Evolutionary conservation across 2,329 filamentous ascomycete genomes (phyloP), one percentile per base, ranked within the genome.

Genomic region (Pseudogymnoascus pannorum): DNA sequence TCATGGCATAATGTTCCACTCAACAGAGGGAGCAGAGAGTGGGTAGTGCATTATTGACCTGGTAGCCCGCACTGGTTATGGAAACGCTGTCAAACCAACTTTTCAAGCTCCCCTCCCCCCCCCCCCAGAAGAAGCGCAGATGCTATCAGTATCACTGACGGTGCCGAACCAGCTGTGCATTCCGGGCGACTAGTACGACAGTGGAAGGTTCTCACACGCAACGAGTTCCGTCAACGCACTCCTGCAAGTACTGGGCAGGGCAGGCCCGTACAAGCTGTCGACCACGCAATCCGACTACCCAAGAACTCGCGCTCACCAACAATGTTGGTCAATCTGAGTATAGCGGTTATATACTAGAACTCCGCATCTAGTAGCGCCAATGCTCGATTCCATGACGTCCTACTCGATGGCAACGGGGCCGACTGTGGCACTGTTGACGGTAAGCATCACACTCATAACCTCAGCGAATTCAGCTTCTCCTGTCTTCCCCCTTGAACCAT

Each of bases 351-450:
- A n/a, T n/a, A n/a, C n/a, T n/a, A n/a, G n/a, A n/a, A n/a, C n/a
- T n/a, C n/a, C n/a, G n/a, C n/a, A n/a, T n/a, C 76, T 81, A 0
- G 70, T 72, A 5, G 75, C 74, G 11, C 75, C 77, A 44, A 70
- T 68, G 2, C 72, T 73, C 6, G 70, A 73, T 2, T 72, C 8
- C n/a, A 69, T 73, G 2, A 9, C 73, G 68, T 88, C 88, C 78
- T 82, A 87, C 64, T 88, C 76, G 60, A 88, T 78, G 8, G 88
- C 71, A 2, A 86, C 76, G 1, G 84, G 85, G 14, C 86, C 86
- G 1, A 80, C 77, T 9, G 83, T 77, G 9, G 80, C 76, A 2
- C 84, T 85, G 64, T 79, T 75, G 0, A 82, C 85, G n/a, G n/a
- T n/a, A n/a, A n/a, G n/a, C n/a, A n/a, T n/a, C n/a, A n/a, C n/a